A percentile compares a stretch with the other conserved stretches of the same genome.
These are phyloP conservation scores for Wickerhamomyces silvicola DNA, from an alignment of 805 yeast genomes.

Conservation along the genomic window DNA sequence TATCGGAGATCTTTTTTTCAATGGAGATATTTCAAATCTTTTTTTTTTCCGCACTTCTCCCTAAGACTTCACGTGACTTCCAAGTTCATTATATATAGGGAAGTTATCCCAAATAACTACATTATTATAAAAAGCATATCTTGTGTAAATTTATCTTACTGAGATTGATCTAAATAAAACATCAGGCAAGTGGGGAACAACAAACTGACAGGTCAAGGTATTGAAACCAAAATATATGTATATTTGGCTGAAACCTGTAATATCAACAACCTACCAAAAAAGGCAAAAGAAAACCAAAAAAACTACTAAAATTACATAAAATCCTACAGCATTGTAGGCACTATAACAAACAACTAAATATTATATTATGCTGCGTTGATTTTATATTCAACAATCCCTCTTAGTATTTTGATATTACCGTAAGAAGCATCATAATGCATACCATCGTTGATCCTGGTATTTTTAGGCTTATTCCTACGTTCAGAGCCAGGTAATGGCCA, in stretches of 20 bases:
- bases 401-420: slow-evolving; percentile 53
- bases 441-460: slow-evolving; percentile 41
- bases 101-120: too few relatives aligned
- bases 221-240: background rate
- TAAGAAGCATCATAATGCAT: slow-evolving; percentile 47
- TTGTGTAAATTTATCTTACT: too few relatives aligned
- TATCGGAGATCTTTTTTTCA: too few relatives aligned
- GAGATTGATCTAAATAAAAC: too few relatives aligned
- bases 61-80: too few relatives aligned
- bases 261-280: background rate
- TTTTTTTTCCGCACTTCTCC: too few relatives aligned
- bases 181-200: background rate
- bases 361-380: slow-evolving; percentile 12
- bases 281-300: background rate
- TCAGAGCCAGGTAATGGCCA: slow-evolving; percentile 68
- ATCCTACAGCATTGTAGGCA: too few relatives aligned
- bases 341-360: too few relatives aligned
- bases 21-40: too few relatives aligned
- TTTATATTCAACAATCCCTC: slow-evolving; percentile 53
- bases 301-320: background rate
- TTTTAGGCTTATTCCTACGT: slow-evolving; percentile 41
- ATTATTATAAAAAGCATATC: too few relatives aligned
- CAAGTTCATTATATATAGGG: too few relatives aligned
- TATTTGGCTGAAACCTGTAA: background rate
- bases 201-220: background rate